A percentile compares a stretch with the other conserved stretches of the same genome.
phyloP scores from a whole-genome alignment of 2,329 filamentous ascomycete genomes.

The Colletotrichum ledebouriae region DNA sequence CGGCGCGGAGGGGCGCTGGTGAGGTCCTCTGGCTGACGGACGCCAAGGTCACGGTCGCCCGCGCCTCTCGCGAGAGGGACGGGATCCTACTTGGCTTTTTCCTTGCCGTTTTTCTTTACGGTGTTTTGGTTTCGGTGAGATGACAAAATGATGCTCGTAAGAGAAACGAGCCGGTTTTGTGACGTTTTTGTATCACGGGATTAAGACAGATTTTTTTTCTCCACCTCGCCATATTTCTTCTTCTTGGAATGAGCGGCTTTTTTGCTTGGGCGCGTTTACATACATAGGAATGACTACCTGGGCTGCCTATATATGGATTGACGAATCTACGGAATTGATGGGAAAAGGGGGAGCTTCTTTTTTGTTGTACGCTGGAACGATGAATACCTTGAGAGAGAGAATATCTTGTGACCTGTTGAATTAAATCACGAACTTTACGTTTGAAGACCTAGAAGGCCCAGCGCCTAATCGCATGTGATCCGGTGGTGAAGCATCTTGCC shows the following conservation, averaged over 20 bases:
- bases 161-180: background rate
- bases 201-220: slow-evolving; percentile 33
- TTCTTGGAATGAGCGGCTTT: slow-evolving; percentile 14
- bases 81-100: slow-evolving; percentile 43
- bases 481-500: no score
- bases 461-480: no score
- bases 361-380: background rate
- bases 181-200: background rate
- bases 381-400: background rate
- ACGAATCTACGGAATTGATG: slow-evolving; percentile 7
- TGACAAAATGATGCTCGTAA: background rate
- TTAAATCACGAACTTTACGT: no score
- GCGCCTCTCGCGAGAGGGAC: slow-evolving; percentile 34
- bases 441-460: no score
- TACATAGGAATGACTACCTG: slow-evolving; percentile 10
- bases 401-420: no score
- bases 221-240: background rate
- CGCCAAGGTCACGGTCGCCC: slow-evolving; percentile 24
- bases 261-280: slow-evolving; percentile 1
- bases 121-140: background rate
- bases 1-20: slow-evolving; percentile 63
- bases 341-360: background rate
- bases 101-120: slow-evolving; percentile 41
- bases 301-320: background rate
- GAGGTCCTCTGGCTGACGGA: slow-evolving; percentile 62